phyloP scores from a whole-genome alignment of 768 basidiomycete genomes.

The Psilocybe cubensis region DNA sequence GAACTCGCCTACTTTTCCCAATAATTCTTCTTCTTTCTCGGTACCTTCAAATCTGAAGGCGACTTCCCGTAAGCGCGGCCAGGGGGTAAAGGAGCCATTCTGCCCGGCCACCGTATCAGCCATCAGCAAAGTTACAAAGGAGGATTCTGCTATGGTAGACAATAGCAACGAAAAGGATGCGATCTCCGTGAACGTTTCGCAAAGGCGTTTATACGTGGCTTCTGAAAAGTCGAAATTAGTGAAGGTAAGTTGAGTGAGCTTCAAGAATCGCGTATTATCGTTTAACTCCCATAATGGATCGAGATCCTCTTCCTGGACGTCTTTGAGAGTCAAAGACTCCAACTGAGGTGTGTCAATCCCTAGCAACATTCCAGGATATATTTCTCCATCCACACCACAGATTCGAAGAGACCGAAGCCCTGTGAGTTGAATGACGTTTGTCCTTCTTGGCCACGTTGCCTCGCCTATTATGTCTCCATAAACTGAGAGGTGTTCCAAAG shows the following conservation, averaged over 20 bases:
- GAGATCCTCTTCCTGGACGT: slow-evolving; percentile 44
- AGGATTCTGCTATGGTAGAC: slow-evolving; percentile 23
- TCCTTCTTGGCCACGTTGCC: slow-evolving; percentile 27
- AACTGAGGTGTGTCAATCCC: slow-evolving; percentile 42
- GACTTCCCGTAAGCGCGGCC: slow-evolving; percentile 38
- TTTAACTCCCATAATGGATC: slow-evolving; percentile 35
- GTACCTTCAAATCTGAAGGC: slow-evolving; percentile 32
- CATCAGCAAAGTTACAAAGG: slow-evolving; percentile 30
- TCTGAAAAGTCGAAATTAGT: slow-evolving; percentile 44
- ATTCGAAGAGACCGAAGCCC: slow-evolving; percentile 44
- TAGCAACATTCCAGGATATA: slow-evolving; percentile 42
- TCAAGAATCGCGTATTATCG: slow-evolving; percentile 30
- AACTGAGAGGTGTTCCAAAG: slow-evolving; percentile 44
- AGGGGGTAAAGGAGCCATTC: slow-evolving; percentile 23
- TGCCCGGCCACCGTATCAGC: slow-evolving; percentile 14
- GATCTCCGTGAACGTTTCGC: slow-evolving; percentile 36
- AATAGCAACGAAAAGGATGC: slow-evolving; percentile 33
- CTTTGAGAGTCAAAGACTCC: slow-evolving; percentile 45
- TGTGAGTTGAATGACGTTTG: slow-evolving; percentile 33
- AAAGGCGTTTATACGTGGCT: slow-evolving; percentile 31
- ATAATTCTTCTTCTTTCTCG: slow-evolving; percentile 25
- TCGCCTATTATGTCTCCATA: slow-evolving; percentile 43
- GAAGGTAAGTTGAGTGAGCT: slow-evolving; percentile 40
- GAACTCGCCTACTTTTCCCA: slow-evolving; percentile 27
- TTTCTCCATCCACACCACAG: slow-evolving; percentile 36